These are phyloP conservation scores for Bromus sterilis DNA, from an alignment of 176 grass and related monocot genomes.

Conservation along the genomic window DNA sequence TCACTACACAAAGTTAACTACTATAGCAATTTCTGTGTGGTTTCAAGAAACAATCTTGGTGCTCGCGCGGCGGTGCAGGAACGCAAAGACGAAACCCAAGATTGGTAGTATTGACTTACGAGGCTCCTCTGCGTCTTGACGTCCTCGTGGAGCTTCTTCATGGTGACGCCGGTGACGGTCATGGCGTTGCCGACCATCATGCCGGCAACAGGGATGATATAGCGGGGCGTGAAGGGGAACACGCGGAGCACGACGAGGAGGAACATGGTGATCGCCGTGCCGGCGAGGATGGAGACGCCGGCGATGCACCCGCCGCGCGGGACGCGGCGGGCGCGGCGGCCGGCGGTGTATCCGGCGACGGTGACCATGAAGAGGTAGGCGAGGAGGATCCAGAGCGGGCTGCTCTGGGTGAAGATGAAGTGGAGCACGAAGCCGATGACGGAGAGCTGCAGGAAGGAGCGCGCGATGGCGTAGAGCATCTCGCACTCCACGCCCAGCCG, in stretches of 20 bases:
- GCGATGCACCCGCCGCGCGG: constrained; percentile 67
- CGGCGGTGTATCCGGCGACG: constrained; percentile 55
- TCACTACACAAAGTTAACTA: no score
- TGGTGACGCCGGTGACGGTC: constrained; percentile 83
- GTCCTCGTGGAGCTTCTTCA: constrained; percentile 39
- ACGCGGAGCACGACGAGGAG: constrained; percentile 60
- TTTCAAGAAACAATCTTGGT: no score
- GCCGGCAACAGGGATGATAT: constrained; percentile 85
- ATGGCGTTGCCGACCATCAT: constrained; percentile 97
- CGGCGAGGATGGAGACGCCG: constrained; percentile 49
- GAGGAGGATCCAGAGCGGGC: constrained; percentile 70
- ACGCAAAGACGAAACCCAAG: no score
- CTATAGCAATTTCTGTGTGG: no score
- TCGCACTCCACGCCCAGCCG: constrained; percentile 61
- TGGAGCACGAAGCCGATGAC: constrained; percentile 94
- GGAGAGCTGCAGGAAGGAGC: constrained; percentile 92
- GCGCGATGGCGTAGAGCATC: constrained; percentile 78
- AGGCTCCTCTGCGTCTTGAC: constrained; percentile 35
- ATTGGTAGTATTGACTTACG: background rate
- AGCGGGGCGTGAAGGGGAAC: constrained; percentile 81
- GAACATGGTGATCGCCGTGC: constrained; percentile 77
- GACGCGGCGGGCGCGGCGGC: constrained; percentile 57
- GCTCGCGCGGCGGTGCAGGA: no score
- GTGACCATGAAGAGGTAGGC: constrained; percentile 97
- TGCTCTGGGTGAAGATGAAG: constrained; percentile 91